Evolutionary conservation across 345 rosid species (phyloP), one percentile per base, ranked within the genome.

Genomic region (Gossypium raimondii): DNA sequence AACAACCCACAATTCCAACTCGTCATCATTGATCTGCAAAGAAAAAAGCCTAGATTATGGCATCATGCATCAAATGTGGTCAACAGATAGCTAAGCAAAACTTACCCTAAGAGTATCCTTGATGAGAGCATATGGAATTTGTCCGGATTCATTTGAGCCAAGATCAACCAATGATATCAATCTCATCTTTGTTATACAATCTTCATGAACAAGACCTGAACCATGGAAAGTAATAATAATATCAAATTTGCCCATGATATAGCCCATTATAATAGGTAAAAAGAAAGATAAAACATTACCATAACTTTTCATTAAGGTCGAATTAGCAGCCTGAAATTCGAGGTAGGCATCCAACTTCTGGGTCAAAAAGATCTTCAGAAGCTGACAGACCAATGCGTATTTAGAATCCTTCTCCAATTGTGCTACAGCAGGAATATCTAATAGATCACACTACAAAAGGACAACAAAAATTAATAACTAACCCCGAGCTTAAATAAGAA

Each of bases 1-100:
- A 4, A 92, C 97, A 68, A 94, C 87, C 98, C 98, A 92, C 50
- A 78, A 24, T 78, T 94, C 98, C 66, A 92, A 91, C 79, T 91
- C 97, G 77, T 89, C 89, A 20, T 91, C 92, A 60, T 80, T 81
- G 76, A 92, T 84, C 98, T 94, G 84, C 64, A 75, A 68, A 13
- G 22, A 77, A 14, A 80, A 58, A 38, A 77, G 2, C 11, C 27
- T 24, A 68, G 20, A 70, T 41, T 20, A 34, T 34, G 41, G 41
- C 41, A 34, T 34, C 7, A 45, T 41, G 55, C 8, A 44, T 43
- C 38, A 50, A 59, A 76, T 80, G 73, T n/a, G 1, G 61, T 56
- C 34, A 52, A 68, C 13, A 75, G 41, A 66, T 70, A 6, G 20
- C 38, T 18, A 59, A 62, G 67, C 61, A 47, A 55, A 48, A 67